Evolutionary conservation across 129 eudicot genomes (phyloP).

Genomic region (Saposhnikovia divaricata): DNA sequence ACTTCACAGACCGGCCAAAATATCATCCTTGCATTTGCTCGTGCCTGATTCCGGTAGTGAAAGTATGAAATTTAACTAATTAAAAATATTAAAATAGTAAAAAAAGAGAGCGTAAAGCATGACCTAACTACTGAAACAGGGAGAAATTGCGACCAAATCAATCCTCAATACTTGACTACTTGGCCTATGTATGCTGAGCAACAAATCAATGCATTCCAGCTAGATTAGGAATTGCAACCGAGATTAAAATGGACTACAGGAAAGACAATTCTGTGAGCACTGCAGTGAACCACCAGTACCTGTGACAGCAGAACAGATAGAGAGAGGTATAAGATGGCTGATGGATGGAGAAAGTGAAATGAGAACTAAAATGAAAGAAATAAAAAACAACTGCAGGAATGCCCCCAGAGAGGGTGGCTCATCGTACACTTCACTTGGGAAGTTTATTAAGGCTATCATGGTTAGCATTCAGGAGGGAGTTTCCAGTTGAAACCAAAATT

Average conservation of each 20-base stretch:
- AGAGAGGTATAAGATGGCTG: neutral
- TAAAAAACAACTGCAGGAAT: neutral
- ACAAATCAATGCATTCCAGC: slow-evolving; percentile 29
- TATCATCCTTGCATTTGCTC: too few relatives aligned
- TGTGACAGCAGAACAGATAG: slow-evolving; percentile 7
- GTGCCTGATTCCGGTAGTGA: too few relatives aligned
- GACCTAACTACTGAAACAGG: too few relatives aligned
- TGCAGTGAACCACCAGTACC: too few relatives aligned
- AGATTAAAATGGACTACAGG: slow-evolving; percentile 33
- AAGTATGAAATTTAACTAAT: too few relatives aligned
- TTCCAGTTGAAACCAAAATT: too few relatives aligned
- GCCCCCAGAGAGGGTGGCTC: neutral
- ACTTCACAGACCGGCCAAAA: too few relatives aligned
- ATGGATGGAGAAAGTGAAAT: slow-evolving; percentile 3
- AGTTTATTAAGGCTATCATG: neutral
- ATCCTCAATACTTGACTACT: too few relatives aligned
- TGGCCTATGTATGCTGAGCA: slow-evolving; percentile 33
- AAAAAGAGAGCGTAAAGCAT: too few relatives aligned
- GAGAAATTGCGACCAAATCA: too few relatives aligned
- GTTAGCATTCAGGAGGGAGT: neutral
- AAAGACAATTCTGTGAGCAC: neutral
- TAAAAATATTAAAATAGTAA: too few relatives aligned
- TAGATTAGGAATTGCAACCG: slow-evolving; percentile 23
- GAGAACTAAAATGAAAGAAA: neutral
- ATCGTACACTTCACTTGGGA: neutral